Percentiles rank a stretch among this genome's conserved stretches.
Evolutionary conservation across 2,329 filamentous ascomycete species (phyloP).

Genomic region (Coniella vitis): DNA sequence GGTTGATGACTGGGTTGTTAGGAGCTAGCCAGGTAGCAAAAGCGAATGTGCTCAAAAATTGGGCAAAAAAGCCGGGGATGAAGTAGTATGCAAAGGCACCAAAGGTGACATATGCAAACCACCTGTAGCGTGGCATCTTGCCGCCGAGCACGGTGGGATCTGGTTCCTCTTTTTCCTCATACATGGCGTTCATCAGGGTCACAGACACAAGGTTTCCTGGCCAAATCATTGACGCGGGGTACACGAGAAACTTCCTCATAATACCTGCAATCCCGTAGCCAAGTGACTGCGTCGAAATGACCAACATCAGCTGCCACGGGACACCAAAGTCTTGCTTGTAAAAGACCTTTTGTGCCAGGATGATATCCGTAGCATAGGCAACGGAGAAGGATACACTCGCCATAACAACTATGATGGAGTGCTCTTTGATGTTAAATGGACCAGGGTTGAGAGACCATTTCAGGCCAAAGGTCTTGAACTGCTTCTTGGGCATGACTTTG

Average conservation of each 20-base stretch:
- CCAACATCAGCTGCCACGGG: conserved; percentile 58
- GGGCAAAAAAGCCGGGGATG: conserved; percentile 61
- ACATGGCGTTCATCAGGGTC: conserved; percentile 65
- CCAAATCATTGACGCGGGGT: conserved; percentile 69
- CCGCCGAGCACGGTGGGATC: conserved; percentile 54
- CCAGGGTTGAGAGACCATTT: conserved; percentile 57
- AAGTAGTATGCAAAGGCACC: conserved; percentile 60
- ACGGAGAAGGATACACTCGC: conserved; percentile 64
- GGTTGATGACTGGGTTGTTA: conserved; percentile 61
- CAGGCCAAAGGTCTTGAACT: conserved; percentile 46
- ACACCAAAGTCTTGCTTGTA: conserved; percentile 66
- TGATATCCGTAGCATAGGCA: conserved; percentile 68
- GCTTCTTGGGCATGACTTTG: conserved; percentile 41
- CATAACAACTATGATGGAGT: conserved; percentile 62
- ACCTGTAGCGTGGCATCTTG: conserved; percentile 56
- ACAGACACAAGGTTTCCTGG: conserved; percentile 60
- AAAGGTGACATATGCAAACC: conserved; percentile 53
- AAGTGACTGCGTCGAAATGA: conserved; percentile 61
- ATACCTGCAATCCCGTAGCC: conserved; percentile 65
- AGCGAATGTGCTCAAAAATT: conserved; percentile 63
- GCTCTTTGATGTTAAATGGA: conserved; percentile 66
- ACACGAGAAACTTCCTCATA: conserved; percentile 57
- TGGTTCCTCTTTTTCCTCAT: conserved; percentile 48
- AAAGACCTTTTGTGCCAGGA: conserved; percentile 64
- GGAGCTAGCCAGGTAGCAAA: conserved; percentile 68